Base-by-base conservation (phyloP, 345 rosid species). In the Melaleuca alternifolia region DNA sequence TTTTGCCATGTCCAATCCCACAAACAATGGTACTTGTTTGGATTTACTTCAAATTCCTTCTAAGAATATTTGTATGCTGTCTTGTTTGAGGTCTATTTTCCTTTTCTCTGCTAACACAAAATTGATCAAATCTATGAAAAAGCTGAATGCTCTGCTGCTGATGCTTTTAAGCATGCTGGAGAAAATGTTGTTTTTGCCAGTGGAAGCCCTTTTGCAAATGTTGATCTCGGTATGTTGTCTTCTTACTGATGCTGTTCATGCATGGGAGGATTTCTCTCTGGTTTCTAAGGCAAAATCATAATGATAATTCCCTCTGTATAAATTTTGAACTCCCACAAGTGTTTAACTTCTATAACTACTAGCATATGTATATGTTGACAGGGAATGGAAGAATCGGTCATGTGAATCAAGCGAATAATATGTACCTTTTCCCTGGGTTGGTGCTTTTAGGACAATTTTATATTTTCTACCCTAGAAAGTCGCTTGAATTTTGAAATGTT, bases 1-100 rank as follows among this genome's bases (percentile, higher is more conserved):
- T 89, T 97, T 97, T 92, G 98, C 99, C 53, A 96, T 97, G 99
- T 97, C 99, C 18, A 97, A 96, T 91, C 99, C 99, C 87, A 97
- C 99, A 82, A 91, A 90, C 92, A 96, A 97, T 88, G 99, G 99
- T 96, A 84, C 83, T 82, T 46, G 56, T 83, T 83, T 87, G 50
- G 28, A 76, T 88, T 51, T 85, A 59, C 87, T 84, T 82, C 41
- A 10, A 59, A 50, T 82, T 57, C 44, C 41, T 50, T 86, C 41
- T 51, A 59, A 33, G 82, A 37, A 59, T 21, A 28, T 11, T 28
- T 7, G 8, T 61, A 21, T 62, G 50, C 52, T 50, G 50, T 83
- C 46, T 41, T 59, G 14, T 53, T 30, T 46, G 41, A 48, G 51
- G 28, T 50, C 24, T 41, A 51, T 79, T 51, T 21, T 50, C n/a